Evolutionary conservation across 208 protist species (phyloP).

Genomic region (Wallacemonas sp.): DNA sequence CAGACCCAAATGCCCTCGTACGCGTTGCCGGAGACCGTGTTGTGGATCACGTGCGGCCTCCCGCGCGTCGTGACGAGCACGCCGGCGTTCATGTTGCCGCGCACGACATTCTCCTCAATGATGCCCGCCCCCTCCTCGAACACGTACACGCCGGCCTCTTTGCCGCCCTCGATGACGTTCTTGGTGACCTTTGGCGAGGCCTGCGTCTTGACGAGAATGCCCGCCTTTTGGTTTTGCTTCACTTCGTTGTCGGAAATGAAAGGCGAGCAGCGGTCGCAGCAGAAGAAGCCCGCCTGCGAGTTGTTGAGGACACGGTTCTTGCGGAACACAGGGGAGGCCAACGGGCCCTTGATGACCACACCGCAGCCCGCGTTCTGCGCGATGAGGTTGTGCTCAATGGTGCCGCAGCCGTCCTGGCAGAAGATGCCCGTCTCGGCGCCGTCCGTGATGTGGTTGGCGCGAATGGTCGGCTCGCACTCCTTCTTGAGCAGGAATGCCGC

Average conservation of each 20-base stretch:
- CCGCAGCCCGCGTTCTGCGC: constrained; percentile 78
- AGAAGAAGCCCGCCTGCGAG: constrained; percentile 81
- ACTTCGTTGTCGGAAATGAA: constrained; percentile 85
- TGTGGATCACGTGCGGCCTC: constrained; percentile 69
- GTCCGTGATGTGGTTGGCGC: constrained; percentile 70
- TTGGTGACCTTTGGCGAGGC: constrained; percentile 65
- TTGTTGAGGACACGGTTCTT: constrained; percentile 76
- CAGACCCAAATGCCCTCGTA: constrained; percentile 93
- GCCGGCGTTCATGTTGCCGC: constrained; percentile 77
- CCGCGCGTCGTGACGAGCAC: constrained; percentile 82
- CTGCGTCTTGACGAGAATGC: constrained; percentile 79
- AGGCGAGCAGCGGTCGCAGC: constrained; percentile 62
- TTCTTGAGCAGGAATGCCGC: constrained; percentile 80
- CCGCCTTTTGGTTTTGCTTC: constrained; percentile 65
- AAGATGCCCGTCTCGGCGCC: constrained; percentile 82
- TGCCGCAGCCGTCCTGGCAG: constrained; percentile 73
- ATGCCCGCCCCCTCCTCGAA: constrained; percentile 78
- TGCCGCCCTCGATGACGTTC: constrained; percentile 77
- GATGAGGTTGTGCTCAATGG: constrained; percentile 84
- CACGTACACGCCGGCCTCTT: constrained; percentile 88
- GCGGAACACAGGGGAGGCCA: constrained; percentile 53
- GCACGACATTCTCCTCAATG: constrained; percentile 77
- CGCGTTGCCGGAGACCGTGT: constrained; percentile 69
- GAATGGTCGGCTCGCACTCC: constrained; percentile 48
- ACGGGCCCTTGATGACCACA: constrained; percentile 71